Conservation (phyloP, 805 yeast genomes). For the Myxozyma monticola region DNA sequence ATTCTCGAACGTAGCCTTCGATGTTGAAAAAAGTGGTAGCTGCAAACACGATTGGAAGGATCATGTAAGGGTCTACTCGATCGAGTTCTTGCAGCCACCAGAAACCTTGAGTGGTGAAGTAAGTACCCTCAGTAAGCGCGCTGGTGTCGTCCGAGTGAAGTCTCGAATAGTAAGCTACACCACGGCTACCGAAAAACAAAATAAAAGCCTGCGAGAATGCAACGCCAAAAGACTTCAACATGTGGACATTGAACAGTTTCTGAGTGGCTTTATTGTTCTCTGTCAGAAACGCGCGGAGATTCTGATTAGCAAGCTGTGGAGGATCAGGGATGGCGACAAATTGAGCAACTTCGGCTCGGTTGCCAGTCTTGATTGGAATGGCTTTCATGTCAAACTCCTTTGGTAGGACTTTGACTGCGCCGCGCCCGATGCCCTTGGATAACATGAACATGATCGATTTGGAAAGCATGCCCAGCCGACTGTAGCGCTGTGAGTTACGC, state of each 20-base stretch:
- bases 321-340: constrained; percentile 7
- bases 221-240: constrained; percentile 7
- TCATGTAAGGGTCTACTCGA: constrained; percentile 57
- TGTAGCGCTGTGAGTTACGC: constrained; percentile 2
- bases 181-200: constrained; percentile 23
- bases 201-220: constrained; percentile 13
- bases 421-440: neutral
- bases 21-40: constrained; percentile 69
- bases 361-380: neutral
- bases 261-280: constrained; percentile 1
- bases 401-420: constrained; percentile 8
- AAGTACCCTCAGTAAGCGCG: constrained; percentile 4
- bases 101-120: constrained; percentile 43
- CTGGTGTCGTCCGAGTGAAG: constrained; percentile 12
- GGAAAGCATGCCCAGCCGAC: neutral
- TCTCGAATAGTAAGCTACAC: constrained; percentile 15
- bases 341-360: neutral
- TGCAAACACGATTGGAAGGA: constrained; percentile 73
- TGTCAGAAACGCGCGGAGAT: neutral
- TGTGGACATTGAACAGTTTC: constrained; percentile 6
- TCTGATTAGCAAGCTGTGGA: neutral
- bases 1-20: constrained; percentile 29
- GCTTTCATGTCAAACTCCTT: neutral
- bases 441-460: constrained; percentile 2
- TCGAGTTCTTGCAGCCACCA: constrained; percentile 64